Base-by-base conservation (phyloP, 2,329 filamentous ascomycete species). In the Magnaporthiopsis rhizophila region DNA sequence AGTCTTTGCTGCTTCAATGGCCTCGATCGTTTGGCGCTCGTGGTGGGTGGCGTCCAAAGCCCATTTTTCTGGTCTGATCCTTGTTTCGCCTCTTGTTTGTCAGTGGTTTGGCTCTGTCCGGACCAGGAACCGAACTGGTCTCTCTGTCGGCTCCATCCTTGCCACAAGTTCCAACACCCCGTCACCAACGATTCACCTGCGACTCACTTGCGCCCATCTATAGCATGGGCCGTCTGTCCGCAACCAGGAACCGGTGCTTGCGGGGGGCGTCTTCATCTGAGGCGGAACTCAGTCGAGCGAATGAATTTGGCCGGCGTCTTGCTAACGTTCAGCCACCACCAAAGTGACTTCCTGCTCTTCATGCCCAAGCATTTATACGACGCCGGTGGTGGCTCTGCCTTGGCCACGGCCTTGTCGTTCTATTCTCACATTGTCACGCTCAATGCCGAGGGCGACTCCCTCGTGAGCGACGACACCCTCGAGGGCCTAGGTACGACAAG, bases 391-490 rank as follows among this genome's bases (percentile, higher is more conserved):
- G 83, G 84, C 65, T 86, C 89, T 30, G 89, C 89, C 68, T 83
- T 99, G 59, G 87, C 88, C 73, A 88, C 91, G 63, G 90, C 97
- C 64, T 81, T 97, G 70, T 93, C 91, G 62, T 98, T 96, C 78
- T 99, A 97, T 77, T 89, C 90, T 65, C 89, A 92, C 61, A 91
- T 94, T 69, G 88, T 96, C 73, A 92, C 90, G 76, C 83, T 99
- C 74, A 97, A 91, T 72, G 83, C 92, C 66, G 95, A 99, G 82
- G 95, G 95, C 76, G 95, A 98, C 80, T 95, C 95, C 70, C 84
- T 91, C 72, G 88, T 98, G 72, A 91, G 89, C 80, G 93, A 96
- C 79, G 92, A 97, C 75, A 89, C 89, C 74, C 85, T 97, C 73
- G 86, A 96, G 83, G 91, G 93, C 79, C 82, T 96, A 93, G 94